A percentile compares a stretch with the other conserved stretches of the same genome.
Evolutionary conservation across 768 basidiomycete genomes (phyloP).

Genomic region (Chalciporus pseudorubinellus): DNA sequence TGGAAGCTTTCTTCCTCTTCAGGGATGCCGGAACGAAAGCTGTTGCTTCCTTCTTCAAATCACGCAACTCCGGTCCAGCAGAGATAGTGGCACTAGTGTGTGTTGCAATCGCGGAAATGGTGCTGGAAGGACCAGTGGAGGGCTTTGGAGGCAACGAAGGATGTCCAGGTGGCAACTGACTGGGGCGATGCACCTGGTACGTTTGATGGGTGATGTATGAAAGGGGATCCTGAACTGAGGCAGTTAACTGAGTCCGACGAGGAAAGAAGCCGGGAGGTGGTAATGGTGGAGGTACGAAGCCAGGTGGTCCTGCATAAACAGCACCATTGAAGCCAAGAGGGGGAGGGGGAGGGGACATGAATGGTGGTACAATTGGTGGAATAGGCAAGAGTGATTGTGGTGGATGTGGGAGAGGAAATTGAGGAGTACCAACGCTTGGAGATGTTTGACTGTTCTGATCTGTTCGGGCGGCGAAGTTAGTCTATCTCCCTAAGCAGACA

Average conservation of each 20-base stretch:
- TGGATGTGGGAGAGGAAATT: slow-evolving; percentile 22
- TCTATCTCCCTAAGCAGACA: not conserved
- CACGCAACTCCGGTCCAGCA: slow-evolving; percentile 84
- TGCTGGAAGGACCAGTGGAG: slow-evolving; percentile 14
- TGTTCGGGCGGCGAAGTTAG: slow-evolving; percentile 6
- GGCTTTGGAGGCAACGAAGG: slow-evolving; percentile 47
- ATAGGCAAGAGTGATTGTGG: slow-evolving; percentile 18
- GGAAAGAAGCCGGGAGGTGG: slow-evolving; percentile 71
- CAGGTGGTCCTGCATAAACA: slow-evolving; percentile 8
- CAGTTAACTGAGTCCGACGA: slow-evolving; percentile 46
- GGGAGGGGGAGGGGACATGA: slow-evolving; percentile 17
- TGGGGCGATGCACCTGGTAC: slow-evolving; percentile 68
- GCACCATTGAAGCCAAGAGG: slow-evolving; percentile 11
- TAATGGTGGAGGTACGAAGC: slow-evolving; percentile 31
- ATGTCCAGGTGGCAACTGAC: slow-evolving; percentile 36
- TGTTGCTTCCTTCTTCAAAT: slow-evolving; percentile 93
- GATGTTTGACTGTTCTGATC: too few relatives aligned
- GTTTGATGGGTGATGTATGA: slow-evolving; percentile 75
- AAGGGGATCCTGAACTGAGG: slow-evolving; percentile 71
- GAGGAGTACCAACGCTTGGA: too few relatives aligned
- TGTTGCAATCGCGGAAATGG: slow-evolving; percentile 45
- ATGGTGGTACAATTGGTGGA: slow-evolving; percentile 19
- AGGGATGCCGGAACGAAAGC: slow-evolving; percentile 84
- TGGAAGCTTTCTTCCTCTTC: slow-evolving; percentile 63
- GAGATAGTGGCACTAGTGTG: slow-evolving; percentile 65